Evolutionary conservation across 2,329 filamentous ascomycete species (phyloP), one percentile per base, ranked within the genome.

Genomic region (Phyllosticta citribraziliensis): DNA sequence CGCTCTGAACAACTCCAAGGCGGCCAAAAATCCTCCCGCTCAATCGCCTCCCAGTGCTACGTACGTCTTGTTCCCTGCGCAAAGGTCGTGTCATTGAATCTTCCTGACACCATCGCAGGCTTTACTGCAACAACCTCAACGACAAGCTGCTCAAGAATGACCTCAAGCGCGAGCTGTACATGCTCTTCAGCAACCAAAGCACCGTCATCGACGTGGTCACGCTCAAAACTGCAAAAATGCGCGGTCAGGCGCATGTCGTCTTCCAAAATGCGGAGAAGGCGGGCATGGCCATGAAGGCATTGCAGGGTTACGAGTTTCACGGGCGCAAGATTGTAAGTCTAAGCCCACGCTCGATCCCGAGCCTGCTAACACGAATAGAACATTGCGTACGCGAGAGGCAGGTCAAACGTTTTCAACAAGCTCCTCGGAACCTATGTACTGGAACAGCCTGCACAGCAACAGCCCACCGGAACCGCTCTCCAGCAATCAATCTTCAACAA

Each of bases 111-210:
- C 17, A n/a, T 19, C 63, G 65, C 69, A 95, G 90, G 10, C 83
- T 99, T 65, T 99, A 97, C 72, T 82, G 96, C 68, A 88, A 86
- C 58, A 96, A 97, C 69, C 82, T 99, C 2, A 91, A 90, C 22
- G 84, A 91, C 64, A 97, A 96, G 78, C 84, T 97, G 65, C 89
- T 88, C 70, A 99, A 97, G 74, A 80, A 84, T 64, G 92, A 97
- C 72, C 78, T 99, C 52, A 87, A 91, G 69, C 88, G 90, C 54
- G 88, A 88, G 5, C 82, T 99, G 30, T 99, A 99, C 77, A 89
- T 91, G 74, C 83, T 97, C 12, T 97, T 97, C 74, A 91, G 91
- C 11, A 96, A 91, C 14, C 96, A 96, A 72, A 94, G 94, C 51
- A 86, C 91, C 0, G 88, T 99, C 17, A 84, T 99, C 62, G 94